A percentile compares a stretch with the other conserved stretches of the same genome.
These are phyloP conservation scores for Petasospora fabianii DNA, from an alignment of 1,139 yeast species.

Conservation along the genomic window DNA sequence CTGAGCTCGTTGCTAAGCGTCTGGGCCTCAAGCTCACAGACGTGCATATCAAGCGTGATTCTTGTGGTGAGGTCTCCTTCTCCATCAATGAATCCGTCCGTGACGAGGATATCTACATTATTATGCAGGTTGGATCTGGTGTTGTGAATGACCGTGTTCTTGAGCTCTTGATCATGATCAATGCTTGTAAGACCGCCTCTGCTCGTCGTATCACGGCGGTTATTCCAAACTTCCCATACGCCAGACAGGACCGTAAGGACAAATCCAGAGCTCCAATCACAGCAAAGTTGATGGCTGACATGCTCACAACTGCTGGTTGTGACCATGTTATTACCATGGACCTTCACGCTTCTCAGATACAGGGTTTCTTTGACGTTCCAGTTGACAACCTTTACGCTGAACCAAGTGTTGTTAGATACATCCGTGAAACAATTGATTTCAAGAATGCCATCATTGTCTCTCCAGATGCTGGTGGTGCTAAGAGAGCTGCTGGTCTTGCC, in stretches of 20 bases:
- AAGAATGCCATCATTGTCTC: constrained; percentile 83
- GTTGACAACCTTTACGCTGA: constrained; percentile 96
- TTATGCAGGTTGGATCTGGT: constrained; percentile 89
- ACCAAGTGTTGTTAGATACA: constrained; percentile 87
- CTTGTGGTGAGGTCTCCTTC: constrained; percentile 85
- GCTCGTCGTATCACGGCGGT: constrained; percentile 95
- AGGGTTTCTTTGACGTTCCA: constrained; percentile 94
- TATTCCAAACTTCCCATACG: constrained; percentile 93
- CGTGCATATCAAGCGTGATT: constrained; percentile 63
- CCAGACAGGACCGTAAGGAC: constrained; percentile 96
- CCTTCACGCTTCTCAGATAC: constrained; percentile 94
- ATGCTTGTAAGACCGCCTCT: constrained; percentile 93
- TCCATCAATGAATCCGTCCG: constrained; percentile 93
- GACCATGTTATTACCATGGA: constrained; percentile 98
- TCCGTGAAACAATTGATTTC: constrained; percentile 66
- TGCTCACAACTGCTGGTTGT: constrained; percentile 94
- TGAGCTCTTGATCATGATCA: constrained; percentile 86
- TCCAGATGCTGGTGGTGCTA: constrained; percentile 98
- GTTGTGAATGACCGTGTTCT: constrained; percentile 83
- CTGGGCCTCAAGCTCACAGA: constrained; percentile 62
- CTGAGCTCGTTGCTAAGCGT: constrained; percentile 74
- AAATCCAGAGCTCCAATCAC: constrained; percentile 96
- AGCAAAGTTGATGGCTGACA: constrained; percentile 92
- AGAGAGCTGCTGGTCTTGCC: constrained; percentile 94
- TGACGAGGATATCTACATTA: constrained; percentile 91